phyloP scores from a whole-genome alignment of 345 rosid genomes.

The Microthlaspi erraticum region DNA sequence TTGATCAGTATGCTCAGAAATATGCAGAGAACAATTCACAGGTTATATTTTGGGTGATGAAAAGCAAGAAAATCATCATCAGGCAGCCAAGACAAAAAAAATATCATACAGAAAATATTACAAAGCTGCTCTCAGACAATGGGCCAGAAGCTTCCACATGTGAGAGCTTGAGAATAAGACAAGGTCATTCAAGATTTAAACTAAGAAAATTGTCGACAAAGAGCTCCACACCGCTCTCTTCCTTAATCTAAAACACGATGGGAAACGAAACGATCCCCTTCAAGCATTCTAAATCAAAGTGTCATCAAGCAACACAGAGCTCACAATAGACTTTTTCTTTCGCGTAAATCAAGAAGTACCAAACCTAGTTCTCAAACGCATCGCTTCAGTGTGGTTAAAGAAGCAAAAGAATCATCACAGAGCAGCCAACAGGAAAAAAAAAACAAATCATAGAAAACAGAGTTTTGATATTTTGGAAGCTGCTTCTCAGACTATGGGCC shows the following conservation, averaged over 20 bases:
- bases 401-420: conserved; percentile 42
- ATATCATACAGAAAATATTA: not conserved
- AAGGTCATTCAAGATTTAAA: conserved; percentile 30
- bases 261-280: not conserved
- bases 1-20: too few relatives aligned
- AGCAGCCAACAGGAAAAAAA: not conserved
- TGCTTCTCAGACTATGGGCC: conserved; percentile 47
- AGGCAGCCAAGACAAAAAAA: not conserved
- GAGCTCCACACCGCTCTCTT: conserved; percentile 22
- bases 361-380: conserved; percentile 14
- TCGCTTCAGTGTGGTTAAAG: conserved; percentile 47
- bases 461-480: not conserved
- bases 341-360: conserved; percentile 14
- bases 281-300: conserved; percentile 32
- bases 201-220: not conserved
- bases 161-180: conserved; percentile 9
- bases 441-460: not conserved
- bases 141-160: conserved; percentile 34
- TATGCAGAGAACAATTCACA: too few relatives aligned
- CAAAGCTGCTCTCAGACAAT: conserved; percentile 39
- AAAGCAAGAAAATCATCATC: not conserved
- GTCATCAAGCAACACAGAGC: conserved; percentile 26
- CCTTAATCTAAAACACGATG: conserved; percentile 27
- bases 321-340: conserved; percentile 1
- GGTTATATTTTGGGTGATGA: too few relatives aligned